Evolutionary conservation across 768 basidiomycete species (phyloP).

Genomic region (Boletellus ananiceps): DNA sequence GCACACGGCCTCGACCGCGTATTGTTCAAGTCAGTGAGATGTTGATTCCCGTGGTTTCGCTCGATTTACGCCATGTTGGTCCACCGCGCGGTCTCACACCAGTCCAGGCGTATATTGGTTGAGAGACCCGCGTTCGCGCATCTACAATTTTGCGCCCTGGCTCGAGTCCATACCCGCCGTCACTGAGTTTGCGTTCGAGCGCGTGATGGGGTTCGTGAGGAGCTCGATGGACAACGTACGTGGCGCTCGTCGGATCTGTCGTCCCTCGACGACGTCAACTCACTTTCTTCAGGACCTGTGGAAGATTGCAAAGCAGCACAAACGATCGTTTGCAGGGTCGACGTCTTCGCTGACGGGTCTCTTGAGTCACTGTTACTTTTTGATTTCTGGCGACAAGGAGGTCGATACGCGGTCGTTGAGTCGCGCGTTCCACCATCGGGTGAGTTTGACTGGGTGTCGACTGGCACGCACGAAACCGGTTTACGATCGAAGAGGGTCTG

Average conservation of each 20-base stretch:
- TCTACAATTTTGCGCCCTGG: slow-evolving; percentile 78
- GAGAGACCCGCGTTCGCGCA: slow-evolving; percentile 76
- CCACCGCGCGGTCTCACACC: neutral
- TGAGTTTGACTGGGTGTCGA: no score
- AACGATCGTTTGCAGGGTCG: slow-evolving; percentile 71
- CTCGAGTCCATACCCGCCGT: slow-evolving; percentile 73
- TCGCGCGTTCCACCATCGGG: slow-evolving; percentile 53
- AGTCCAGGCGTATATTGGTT: slow-evolving; percentile 91
- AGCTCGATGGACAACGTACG: slow-evolving; percentile 74
- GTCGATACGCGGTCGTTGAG: slow-evolving; percentile 64
- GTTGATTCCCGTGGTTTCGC: neutral
- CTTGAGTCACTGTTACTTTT: slow-evolving; percentile 82
- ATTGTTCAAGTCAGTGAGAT: slow-evolving; percentile 61
- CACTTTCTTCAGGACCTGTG: slow-evolving; percentile 52
- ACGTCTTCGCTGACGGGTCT: slow-evolving; percentile 87
- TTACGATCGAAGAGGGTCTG: no score
- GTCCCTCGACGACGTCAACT: neutral
- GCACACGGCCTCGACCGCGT: slow-evolving; percentile 65
- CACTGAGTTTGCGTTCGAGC: slow-evolving; percentile 80
- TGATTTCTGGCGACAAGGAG: slow-evolving; percentile 67
- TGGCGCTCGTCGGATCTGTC: neutral
- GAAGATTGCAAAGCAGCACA: slow-evolving; percentile 52
- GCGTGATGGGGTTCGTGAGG: slow-evolving; percentile 65
- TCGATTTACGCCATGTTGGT: neutral
- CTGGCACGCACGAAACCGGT: no score